A percentile compares a stretch with the other conserved stretches of the same genome.
Evolutionary conservation across 2,329 filamentous ascomycete species (phyloP).

Genomic region (Curvularia spicifera): DNA sequence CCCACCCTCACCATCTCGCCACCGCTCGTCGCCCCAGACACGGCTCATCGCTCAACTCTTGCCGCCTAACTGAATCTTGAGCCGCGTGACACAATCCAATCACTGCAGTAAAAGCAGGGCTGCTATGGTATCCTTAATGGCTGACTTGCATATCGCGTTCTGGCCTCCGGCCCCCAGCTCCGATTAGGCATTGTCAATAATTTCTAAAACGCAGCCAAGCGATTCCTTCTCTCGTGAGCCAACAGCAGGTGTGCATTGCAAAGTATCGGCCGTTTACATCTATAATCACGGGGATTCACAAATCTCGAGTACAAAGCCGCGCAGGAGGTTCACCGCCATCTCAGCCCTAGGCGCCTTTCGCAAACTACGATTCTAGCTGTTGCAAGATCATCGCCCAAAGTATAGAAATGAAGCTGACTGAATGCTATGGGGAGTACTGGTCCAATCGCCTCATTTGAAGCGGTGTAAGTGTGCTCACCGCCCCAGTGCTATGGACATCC

Average conservation of each 20-base stretch:
- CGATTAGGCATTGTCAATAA: neutral
- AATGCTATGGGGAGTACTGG: neutral
- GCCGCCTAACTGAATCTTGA: neutral
- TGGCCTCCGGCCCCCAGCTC: neutral
- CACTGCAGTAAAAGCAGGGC: neutral
- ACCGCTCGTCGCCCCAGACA: slow-evolving; percentile 14
- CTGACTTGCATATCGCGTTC: neutral
- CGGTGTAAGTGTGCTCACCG: neutral
- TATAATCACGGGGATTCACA: neutral
- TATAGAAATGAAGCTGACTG: slow-evolving; percentile 1
- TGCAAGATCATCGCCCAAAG: neutral
- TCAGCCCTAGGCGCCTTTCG: too few relatives aligned
- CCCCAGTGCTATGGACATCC: neutral
- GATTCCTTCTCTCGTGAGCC: neutral
- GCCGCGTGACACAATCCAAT: neutral
- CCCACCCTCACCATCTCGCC: slow-evolving; percentile 16
- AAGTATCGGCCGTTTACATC: neutral
- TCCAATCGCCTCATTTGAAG: neutral
- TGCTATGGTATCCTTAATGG: neutral
- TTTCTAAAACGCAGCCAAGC: neutral
- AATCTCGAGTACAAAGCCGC: neutral
- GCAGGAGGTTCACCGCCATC: neutral
- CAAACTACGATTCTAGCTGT: neutral
- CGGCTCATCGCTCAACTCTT: neutral
- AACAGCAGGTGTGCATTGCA: neutral